These are phyloP conservation scores for Trypanosoma congolense DNA, from an alignment of 208 protist genomes.

Conservation along the genomic window DNA sequence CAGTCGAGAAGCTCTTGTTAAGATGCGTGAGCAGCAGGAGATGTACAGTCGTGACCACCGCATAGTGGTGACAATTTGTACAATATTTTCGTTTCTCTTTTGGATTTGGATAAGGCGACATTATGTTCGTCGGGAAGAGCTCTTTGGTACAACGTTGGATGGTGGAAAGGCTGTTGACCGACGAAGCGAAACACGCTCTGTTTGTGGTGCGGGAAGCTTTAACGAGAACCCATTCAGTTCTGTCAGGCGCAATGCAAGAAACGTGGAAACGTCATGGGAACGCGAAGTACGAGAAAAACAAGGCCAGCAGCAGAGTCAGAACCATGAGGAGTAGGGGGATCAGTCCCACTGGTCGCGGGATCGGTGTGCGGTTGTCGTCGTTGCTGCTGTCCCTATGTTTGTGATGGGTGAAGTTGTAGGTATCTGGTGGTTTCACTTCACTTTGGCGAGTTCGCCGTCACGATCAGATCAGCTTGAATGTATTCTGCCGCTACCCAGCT, in stretches of 20 bases:
- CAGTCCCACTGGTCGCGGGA: too few species aligned
- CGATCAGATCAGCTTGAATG: background rate
- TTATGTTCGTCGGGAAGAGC: constrained; percentile 55
- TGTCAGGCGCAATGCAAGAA: constrained; percentile 49
- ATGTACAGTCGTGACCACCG: constrained; percentile 77
- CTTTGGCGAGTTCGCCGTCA: background rate
- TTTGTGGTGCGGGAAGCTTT: constrained; percentile 58
- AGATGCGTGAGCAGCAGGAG: constrained; percentile 83
- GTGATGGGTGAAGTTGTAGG: too few species aligned
- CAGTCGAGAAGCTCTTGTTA: constrained; percentile 67
- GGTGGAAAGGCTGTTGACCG: constrained; percentile 6
- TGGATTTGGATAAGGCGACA: constrained; percentile 86
- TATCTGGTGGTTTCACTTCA: background rate
- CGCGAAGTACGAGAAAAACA: constrained; percentile 65
- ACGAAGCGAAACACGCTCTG: constrained; percentile 16
- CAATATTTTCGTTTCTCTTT: constrained; percentile 54
- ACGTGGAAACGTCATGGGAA: constrained; percentile 72
- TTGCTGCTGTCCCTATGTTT: background rate
- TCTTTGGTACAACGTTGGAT: constrained; percentile 24
- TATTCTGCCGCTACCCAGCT: constrained; percentile 11
- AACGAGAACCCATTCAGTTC: constrained; percentile 65
- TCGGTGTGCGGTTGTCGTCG: background rate
- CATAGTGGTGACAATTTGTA: constrained; percentile 51
- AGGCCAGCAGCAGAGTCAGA: too few species aligned
- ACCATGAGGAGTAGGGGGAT: too few species aligned